Percentiles rank a stretch among this genome's conserved stretches.
These are phyloP conservation scores for Nicotiana rustica DNA, from an alignment of 305 asterid species.

Conservation along the genomic window DNA sequence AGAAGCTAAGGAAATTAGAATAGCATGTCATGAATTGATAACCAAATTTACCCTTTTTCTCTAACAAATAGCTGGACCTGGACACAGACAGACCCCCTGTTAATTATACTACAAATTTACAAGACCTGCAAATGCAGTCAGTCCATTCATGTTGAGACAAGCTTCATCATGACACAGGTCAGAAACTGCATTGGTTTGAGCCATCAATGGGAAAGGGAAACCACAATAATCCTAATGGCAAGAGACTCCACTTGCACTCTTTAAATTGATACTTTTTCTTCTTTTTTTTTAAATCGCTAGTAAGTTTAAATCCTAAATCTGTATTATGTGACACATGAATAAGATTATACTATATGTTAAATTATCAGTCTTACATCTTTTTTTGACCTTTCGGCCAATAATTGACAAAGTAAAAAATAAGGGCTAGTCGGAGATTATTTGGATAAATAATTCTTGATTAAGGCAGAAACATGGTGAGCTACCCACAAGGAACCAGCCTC, in stretches of 20 bases:
- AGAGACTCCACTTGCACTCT: background rate
- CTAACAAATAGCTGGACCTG: too few species aligned
- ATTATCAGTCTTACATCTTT: too few species aligned
- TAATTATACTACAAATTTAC: too few species aligned
- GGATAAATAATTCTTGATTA: slow-evolving; percentile 50
- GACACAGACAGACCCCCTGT: too few species aligned
- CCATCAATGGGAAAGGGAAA: slow-evolving; percentile 1
- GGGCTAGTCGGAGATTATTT: too few species aligned
- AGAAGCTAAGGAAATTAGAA: background rate
- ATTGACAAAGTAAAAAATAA: too few species aligned
- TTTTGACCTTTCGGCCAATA: background rate
- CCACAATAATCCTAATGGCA: background rate
- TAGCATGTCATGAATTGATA: background rate
- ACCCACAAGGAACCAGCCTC: slow-evolving; percentile 78
- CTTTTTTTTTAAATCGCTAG: too few species aligned
- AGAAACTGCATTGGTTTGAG: background rate
- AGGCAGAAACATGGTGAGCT: slow-evolving; percentile 65
- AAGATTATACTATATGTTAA: background rate
- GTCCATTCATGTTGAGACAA: slow-evolving; percentile 28
- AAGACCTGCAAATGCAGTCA: background rate
- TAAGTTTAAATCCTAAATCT: too few species aligned
- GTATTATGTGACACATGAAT: background rate
- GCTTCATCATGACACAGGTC: slow-evolving; percentile 28
- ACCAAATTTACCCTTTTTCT: too few species aligned
- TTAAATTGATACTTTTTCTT: too few species aligned